Percentiles rank a stretch among this genome's conserved stretches.
Evolutionary conservation across 1,139 yeast genomes (phyloP).

Genomic region (Kazachstania sp.): DNA sequence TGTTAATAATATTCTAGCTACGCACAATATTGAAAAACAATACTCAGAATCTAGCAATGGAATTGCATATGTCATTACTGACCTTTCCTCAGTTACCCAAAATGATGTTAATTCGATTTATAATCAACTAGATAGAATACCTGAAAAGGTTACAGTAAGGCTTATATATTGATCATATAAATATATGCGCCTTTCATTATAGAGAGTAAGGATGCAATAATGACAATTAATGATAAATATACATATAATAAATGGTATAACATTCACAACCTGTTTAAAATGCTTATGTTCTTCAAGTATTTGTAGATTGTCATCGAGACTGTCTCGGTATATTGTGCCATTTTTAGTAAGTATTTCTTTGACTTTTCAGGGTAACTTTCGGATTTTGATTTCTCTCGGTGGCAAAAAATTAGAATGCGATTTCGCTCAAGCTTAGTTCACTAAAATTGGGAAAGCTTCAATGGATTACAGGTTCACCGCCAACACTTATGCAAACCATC

Average conservation of each 20-base stretch:
- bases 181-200: background rate
- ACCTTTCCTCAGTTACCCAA: slow-evolving; percentile 74
- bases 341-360: too few species aligned
- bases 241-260: too few species aligned
- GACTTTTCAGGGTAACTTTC: background rate
- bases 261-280: too few species aligned
- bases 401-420: slow-evolving; percentile 2
- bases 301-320: too few species aligned
- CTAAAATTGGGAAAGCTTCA: background rate
- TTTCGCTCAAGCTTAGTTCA: background rate
- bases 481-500: too few species aligned
- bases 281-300: too few species aligned
- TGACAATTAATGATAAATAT: too few species aligned
- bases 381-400: background rate
- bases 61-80: slow-evolving; percentile 96
- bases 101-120: slow-evolving; percentile 76
- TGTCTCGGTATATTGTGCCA: too few species aligned
- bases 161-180: slow-evolving; percentile 53
- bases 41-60: slow-evolving; percentile 93
- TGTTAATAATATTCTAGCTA: slow-evolving; percentile 87
- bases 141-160: slow-evolving; percentile 84
- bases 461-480: background rate
- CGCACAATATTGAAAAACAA: slow-evolving; percentile 94
- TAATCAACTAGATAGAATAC: slow-evolving; percentile 79
- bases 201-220: too few species aligned